Evolutionary conservation across 345 rosid species (phyloP), one percentile per base, ranked within the genome.

Genomic region (Pistacia vera): DNA sequence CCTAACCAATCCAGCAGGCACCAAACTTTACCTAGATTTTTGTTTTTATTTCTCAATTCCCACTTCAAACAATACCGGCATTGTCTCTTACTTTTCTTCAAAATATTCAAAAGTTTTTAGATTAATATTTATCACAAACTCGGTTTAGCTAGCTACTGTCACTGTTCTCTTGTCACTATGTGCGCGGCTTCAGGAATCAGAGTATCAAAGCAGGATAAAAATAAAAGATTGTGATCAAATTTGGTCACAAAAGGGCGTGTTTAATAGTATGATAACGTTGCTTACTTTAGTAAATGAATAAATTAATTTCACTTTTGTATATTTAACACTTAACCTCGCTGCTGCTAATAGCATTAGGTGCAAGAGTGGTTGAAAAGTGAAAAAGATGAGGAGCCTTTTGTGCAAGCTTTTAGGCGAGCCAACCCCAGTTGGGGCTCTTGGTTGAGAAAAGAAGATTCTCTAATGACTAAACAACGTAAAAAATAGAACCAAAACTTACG

Each of bases 281-380:
- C 48, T 55, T 55, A 35, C 13, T 41, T 72, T 59, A 11, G 25
- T 20, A 3, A 55, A 71, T 35, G 13, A 58, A 71, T 55, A n/a
- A 71, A 71, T 28, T n/a, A 58, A 58, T 54, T 22, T 33, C 44
- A 13, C 49, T 30, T 30, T 30, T 30, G 33, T 14, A 71, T 35
- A 70, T 8, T 70, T 70, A 10, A 70, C 16, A 17, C 46, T 5
- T 54, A 17, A 52, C 28, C 33, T 54, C 61, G 55, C 61, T 30
- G 51, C 33, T 54, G 48, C 16, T 54, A 64, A 52, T 60, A 52
- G 3, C 18, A 22, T 67, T 70, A 36, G 55, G 63, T 56, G 76
- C 58, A 48, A 56, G 87, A 82, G 90, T 80, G 9, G 88, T 88
- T 86, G 85, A 77, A 86, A 88, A 83, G 88, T 75, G 81, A 66